phyloP scores from a whole-genome alignment of 163 green algal species.

The Picocystis sp. region DNA sequence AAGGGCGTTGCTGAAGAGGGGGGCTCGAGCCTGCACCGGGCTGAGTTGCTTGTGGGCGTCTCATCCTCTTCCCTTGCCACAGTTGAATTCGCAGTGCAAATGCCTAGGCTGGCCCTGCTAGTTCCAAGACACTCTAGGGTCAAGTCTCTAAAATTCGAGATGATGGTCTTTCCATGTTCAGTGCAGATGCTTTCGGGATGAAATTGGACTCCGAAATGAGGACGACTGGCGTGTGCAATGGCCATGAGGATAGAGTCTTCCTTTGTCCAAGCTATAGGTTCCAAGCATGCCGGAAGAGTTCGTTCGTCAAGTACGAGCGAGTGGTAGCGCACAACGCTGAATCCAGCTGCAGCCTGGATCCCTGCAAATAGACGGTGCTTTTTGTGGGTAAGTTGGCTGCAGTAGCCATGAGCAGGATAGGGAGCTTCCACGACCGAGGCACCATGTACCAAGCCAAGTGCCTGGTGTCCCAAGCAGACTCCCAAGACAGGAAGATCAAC shows the following conservation, averaged over 20 bases:
- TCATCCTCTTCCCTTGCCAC: background rate
- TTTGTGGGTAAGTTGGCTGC: conserved; percentile 48
- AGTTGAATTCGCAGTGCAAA: too few species aligned
- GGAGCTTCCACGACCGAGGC: conserved; percentile 42
- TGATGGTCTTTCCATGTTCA: conserved; percentile 43
- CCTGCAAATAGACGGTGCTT: conserved; percentile 52
- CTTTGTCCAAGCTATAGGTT: conserved; percentile 58
- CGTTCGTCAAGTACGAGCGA: conserved; percentile 60
- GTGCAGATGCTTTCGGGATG: conserved; percentile 83
- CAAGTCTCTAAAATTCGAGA: conserved; percentile 65
- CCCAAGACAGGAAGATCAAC: conserved; percentile 62
- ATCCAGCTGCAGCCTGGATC: conserved; percentile 43
- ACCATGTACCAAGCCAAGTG: conserved; percentile 60
- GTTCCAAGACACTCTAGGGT: conserved; percentile 3
- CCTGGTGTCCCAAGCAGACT: conserved; percentile 89
- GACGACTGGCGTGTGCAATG: conserved; percentile 38
- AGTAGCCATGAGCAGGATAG: conserved; percentile 70
- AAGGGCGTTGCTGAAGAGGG: too few species aligned
- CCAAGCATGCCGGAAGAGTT: conserved; percentile 41
- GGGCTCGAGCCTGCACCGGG: too few species aligned
- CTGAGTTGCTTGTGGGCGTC: too few species aligned
- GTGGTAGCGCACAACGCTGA: conserved; percentile 69
- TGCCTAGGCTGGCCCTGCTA: too few species aligned
- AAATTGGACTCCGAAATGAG: conserved; percentile 85
- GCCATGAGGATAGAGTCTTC: conserved; percentile 56